These are phyloP conservation scores for Cymbopogon citratus DNA, from an alignment of 176 grass and related monocot species.

Conservation along the genomic window DNA sequence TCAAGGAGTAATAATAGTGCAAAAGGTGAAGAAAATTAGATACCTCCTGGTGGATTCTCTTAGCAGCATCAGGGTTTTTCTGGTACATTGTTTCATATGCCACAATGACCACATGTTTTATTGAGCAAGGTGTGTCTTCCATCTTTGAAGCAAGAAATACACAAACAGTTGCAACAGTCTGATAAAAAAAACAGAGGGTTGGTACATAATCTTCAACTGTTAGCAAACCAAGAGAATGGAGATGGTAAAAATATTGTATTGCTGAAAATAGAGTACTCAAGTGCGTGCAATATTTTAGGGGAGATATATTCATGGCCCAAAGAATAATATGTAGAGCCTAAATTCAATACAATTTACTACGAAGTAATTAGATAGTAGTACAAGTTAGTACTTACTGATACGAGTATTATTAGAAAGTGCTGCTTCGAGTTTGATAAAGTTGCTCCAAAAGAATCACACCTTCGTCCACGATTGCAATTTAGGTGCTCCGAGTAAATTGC, in stretches of 20 bases:
- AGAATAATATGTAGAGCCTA: background rate
- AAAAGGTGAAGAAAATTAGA: background rate
- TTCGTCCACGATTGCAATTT: slow-evolving; percentile 23
- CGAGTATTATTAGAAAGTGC: slow-evolving; percentile 32
- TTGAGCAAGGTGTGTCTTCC: slow-evolving; percentile 49
- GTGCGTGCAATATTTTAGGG: background rate
- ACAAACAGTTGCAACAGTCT: slow-evolving; percentile 64
- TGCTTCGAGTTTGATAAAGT: slow-evolving; percentile 37
- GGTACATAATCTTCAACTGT: background rate
- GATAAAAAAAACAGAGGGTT: slow-evolving; percentile 19
- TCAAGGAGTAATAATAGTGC: slow-evolving; percentile 6
- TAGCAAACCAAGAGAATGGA: background rate
- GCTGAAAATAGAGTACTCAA: background rate
- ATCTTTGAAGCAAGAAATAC: slow-evolving; percentile 72
- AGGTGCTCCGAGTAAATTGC: slow-evolving; percentile 26
- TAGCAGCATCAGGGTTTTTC: slow-evolving; percentile 52
- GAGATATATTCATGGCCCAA: background rate
- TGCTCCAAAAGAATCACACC: slow-evolving; percentile 32
- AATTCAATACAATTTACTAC: background rate
- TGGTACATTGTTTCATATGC: slow-evolving; percentile 52
- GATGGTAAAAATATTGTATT: background rate
- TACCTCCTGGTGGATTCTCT: slow-evolving; percentile 52
- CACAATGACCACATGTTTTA: slow-evolving; percentile 28
- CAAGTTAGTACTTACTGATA: slow-evolving; percentile 37
- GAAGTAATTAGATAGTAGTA: slow-evolving; percentile 4